A percentile compares a stretch with the other conserved stretches of the same genome.
phyloP scores from a whole-genome alignment of 2,329 filamentous ascomycete genomes.

The Gnomoniopsis sp. region DNA sequence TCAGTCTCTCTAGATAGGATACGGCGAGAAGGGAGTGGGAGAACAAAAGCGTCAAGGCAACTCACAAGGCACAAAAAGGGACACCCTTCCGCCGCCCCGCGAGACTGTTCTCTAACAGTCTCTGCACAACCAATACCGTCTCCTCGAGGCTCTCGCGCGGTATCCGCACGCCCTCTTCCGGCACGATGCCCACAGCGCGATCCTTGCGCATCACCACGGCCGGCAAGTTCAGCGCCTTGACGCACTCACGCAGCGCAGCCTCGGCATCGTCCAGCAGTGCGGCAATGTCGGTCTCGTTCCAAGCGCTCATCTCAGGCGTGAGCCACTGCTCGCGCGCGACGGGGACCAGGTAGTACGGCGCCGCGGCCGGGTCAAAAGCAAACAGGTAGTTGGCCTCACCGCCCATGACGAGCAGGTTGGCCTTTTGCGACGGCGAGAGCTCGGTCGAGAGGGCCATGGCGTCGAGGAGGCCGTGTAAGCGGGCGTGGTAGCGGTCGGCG shows the following conservation, averaged over 20 bases:
- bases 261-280: slow-evolving; percentile 87
- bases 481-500: slow-evolving; percentile 78
- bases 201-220: slow-evolving; percentile 84
- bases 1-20: not conserved
- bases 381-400: slow-evolving; percentile 97
- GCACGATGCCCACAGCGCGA: slow-evolving; percentile 76
- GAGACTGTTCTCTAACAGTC: slow-evolving; percentile 78
- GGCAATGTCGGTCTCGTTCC: slow-evolving; percentile 73
- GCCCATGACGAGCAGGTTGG: slow-evolving; percentile 86
- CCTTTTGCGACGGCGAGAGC: slow-evolving; percentile 64
- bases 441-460: slow-evolving; percentile 60
- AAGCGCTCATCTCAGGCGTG: slow-evolving; percentile 72
- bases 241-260: slow-evolving; percentile 75
- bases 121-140: slow-evolving; percentile 90
- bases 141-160: slow-evolving; percentile 89
- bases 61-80: slow-evolving; percentile 84
- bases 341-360: slow-evolving; percentile 64
- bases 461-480: slow-evolving; percentile 82
- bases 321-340: slow-evolving; percentile 69
- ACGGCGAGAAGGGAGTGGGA: too few relatives aligned
- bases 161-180: slow-evolving; percentile 63
- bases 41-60: not conserved
- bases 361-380: slow-evolving; percentile 59
- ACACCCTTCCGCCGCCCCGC: slow-evolving; percentile 57
- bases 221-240: slow-evolving; percentile 73